Evolutionary conservation across 1,139 yeast genomes (phyloP), one percentile per base, ranked within the genome.

Genomic region (Sporopachydermia cereana): DNA sequence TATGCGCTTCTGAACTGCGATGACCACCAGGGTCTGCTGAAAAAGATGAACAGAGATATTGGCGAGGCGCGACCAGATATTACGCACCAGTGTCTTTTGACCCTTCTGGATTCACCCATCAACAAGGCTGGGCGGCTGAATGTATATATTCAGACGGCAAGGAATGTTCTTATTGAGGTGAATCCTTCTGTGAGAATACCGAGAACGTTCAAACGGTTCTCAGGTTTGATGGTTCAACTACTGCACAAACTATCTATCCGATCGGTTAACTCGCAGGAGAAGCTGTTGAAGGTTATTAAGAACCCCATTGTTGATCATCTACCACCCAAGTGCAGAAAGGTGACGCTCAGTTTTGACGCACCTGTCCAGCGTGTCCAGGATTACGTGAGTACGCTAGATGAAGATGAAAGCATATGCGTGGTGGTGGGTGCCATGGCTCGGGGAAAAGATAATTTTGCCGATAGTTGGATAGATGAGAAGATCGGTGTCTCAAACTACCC

Each of bases 361-460:
- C 81, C 85, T 51, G 84, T 91, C 43, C 76, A 76, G 54, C 74
- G 88, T 56, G 96, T 88, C 12, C 95, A 88, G 63, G 95, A 88
- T 59, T 89, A 85, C 61, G 91, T 89, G 41, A 67, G 69, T 39
- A 82, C 82, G 47, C 69, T 91, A 54, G 95, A 79, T 54, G 80
- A 78, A 2, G 94, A 86, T 59, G 96, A 91, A 66, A 84, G 96
- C 60, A 81, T 91, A 55, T 91, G 98, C 72, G 96, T 91, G 24
- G 91, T 91, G 63, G 96, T 91, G 43, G 98, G 98, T 60, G 96
- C 98, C 45, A 91, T 91, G 96, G 98, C 98, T 24, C 79, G 96
- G 65, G 98, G 98, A 59, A 84, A 84, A 61, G 98, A 91, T 65
- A 88, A 79, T 55, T 91, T 91, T 65, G 98, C 98, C 31, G 98